Conservation (phyloP, 768 basidiomycete genomes). For the Hemileccinum impolitum region DNA sequence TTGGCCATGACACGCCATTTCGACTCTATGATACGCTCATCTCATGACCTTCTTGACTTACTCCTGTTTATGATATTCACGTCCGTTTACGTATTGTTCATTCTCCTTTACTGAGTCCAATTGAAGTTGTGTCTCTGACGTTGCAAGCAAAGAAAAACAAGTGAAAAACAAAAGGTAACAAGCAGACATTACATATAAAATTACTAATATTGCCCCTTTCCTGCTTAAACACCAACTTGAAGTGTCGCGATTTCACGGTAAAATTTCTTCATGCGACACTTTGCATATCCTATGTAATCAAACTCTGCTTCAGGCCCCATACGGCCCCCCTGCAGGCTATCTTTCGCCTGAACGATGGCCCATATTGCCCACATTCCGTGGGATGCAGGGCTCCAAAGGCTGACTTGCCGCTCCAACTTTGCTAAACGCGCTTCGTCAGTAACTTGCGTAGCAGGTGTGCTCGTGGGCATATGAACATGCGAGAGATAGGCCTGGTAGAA, state of each 20-base stretch:
- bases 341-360: constrained; percentile 89
- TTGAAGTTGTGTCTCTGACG: constrained; percentile 31
- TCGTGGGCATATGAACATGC: constrained; percentile 37
- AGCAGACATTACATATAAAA: no score
- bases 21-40: constrained; percentile 23
- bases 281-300: constrained; percentile 84
- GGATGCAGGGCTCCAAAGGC: constrained; percentile 84
- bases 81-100: constrained; percentile 25
- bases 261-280: constrained; percentile 63
- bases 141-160: neutral
- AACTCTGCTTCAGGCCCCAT: constrained; percentile 64
- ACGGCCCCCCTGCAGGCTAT: constrained; percentile 56
- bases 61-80: constrained; percentile 38
- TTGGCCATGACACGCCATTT: constrained; percentile 18
- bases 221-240: constrained; percentile 32
- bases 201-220: no score
- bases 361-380: constrained; percentile 94
- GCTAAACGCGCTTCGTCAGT: constrained; percentile 43
- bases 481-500: constrained; percentile 85
- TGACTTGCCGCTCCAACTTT: constrained; percentile 74
- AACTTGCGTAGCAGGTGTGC: constrained; percentile 21
- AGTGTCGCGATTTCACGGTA: constrained; percentile 50
- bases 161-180: neutral
- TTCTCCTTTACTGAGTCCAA: constrained; percentile 47
- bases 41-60: constrained; percentile 36